Conservation (phyloP, 192 early-diverging fungal species). For the Dispira simplex region DNA sequence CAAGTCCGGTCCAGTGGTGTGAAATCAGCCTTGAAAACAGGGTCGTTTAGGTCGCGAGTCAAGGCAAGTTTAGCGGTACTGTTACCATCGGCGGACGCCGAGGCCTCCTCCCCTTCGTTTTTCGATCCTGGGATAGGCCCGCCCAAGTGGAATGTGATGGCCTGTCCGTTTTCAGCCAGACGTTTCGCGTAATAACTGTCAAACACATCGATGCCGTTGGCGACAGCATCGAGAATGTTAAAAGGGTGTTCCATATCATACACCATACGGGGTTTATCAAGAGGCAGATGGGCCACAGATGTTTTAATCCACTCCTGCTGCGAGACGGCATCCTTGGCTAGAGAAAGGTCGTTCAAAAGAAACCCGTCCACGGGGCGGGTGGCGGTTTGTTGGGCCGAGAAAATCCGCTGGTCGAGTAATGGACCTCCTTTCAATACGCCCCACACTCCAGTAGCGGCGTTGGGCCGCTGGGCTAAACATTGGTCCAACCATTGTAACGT, state of each 20-base stretch:
- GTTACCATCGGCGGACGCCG: not conserved
- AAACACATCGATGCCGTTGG: slow-evolving; percentile 50
- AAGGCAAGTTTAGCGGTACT: not conserved
- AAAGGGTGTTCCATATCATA: slow-evolving; percentile 30
- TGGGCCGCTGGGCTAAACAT: slow-evolving; percentile 11
- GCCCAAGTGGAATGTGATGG: slow-evolving; percentile 35
- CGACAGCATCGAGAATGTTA: slow-evolving; percentile 26
- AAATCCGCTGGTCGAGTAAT: slow-evolving; percentile 1
- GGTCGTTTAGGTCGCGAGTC: slow-evolving; percentile 38
- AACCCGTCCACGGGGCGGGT: slow-evolving; percentile 19
- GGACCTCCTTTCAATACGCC: not conserved
- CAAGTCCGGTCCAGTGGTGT: slow-evolving; percentile 42
- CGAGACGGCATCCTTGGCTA: slow-evolving; percentile 18
- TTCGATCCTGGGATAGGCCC: not conserved
- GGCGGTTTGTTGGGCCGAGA: slow-evolving; percentile 3
- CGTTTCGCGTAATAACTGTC: slow-evolving; percentile 49
- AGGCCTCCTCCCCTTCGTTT: not conserved
- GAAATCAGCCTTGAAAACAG: slow-evolving; percentile 37
- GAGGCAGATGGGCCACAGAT: slow-evolving; percentile 30
- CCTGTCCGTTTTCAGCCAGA: slow-evolving; percentile 48
- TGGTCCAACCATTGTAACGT: slow-evolving; percentile 27
- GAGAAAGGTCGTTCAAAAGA: slow-evolving; percentile 24
- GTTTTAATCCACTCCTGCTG: slow-evolving; percentile 22
- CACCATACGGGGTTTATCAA: slow-evolving; percentile 33
- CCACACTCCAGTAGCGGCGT: not conserved